Percentiles rank a stretch among this genome's conserved stretches.
phyloP scores from a whole-genome alignment of 805 yeast species.

The Zygoascus flipseniorum region DNA sequence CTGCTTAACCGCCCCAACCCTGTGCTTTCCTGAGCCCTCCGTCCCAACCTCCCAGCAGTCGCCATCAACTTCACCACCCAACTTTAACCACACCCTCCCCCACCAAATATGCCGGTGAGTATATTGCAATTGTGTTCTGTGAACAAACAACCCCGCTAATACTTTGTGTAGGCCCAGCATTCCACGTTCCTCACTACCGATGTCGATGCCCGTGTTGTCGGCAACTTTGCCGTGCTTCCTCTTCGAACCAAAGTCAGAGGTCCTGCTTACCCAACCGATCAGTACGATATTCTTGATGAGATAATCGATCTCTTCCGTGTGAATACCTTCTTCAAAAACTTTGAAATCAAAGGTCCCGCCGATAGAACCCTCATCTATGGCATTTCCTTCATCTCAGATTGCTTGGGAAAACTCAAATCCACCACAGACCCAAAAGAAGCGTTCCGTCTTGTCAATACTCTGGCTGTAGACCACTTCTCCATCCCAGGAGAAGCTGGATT shows the following conservation, averaged over 20 bases:
- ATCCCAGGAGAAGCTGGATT: slow-evolving; percentile 95
- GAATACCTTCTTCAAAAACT: slow-evolving; percentile 91
- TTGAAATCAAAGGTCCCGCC: slow-evolving; percentile 92
- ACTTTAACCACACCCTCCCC: too few species aligned
- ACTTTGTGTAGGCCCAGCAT: slow-evolving; percentile 26
- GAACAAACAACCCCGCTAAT: background rate
- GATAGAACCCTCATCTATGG: slow-evolving; percentile 93
- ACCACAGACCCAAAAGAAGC: slow-evolving; percentile 38
- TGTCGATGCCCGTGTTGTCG: slow-evolving; percentile 36
- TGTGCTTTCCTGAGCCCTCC: too few species aligned
- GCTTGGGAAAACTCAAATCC: slow-evolving; percentile 54
- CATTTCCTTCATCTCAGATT: slow-evolving; percentile 78
- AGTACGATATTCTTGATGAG: slow-evolving; percentile 90
- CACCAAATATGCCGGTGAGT: slow-evolving; percentile 1
- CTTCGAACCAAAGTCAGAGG: slow-evolving; percentile 79
- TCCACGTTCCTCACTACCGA: slow-evolving; percentile 27
- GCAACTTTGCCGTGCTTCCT: slow-evolving; percentile 77
- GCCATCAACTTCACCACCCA: background rate
- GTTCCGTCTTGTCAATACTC: slow-evolving; percentile 54
- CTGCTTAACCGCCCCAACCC: too few species aligned
- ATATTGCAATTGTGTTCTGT: background rate
- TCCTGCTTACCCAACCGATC: slow-evolving; percentile 73
- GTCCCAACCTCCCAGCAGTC: background rate
- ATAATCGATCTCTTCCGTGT: slow-evolving; percentile 86
- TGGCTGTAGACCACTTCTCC: slow-evolving; percentile 79